Evolutionary conservation across 164 flowering plant species (phyloP), one percentile per base, ranked within the genome.

Genomic region (Macadamia tetraphylla): DNA sequence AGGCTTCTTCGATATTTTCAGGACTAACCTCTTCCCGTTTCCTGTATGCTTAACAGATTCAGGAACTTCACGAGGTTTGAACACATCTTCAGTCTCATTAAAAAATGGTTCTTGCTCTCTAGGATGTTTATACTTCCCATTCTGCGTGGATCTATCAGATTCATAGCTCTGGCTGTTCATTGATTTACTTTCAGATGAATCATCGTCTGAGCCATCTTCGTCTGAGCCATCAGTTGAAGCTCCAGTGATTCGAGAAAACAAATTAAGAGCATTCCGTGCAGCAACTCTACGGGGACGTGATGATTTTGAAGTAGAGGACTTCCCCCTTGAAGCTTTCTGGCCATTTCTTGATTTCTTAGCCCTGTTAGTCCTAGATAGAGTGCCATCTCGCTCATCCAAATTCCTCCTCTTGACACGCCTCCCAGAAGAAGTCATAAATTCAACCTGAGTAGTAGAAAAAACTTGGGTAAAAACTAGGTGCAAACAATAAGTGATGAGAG

Each of bases 351-450:
- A 78, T 75, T 84, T 87, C 73, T 71, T 85, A 70, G 63, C 68
- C 59, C 70, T 79, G 30, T 62, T 77, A 59, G 44, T 69, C 65
- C 67, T 81, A 8, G 73, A 51, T 65, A 74, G 30, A 75, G 75
- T 74, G 7, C 81, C 92, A 68, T 84, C 94, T 71, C 73, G 69
- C 73, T 84, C 94, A 74, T 92, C 96, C 79, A 91, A 78, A 71
- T 87, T 92, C 76, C 86, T 90, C 78, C 85, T 86, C 80, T 85
- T 95, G 42, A 89, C 91, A 74, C 93, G 94, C 79, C 99, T 88
- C 18, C 96, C 97, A n/a, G 98, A 95, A 78, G 93, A 87, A 73
- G 94, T 90, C 84, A 79, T 81, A 59, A 89, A 58, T 78, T 85
- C 96, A 73, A 60, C 76, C 97, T 95, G 83, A 46, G 70, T 70